Conservation (phyloP, 257 asterid species). For the Henckelia pumila region DNA sequence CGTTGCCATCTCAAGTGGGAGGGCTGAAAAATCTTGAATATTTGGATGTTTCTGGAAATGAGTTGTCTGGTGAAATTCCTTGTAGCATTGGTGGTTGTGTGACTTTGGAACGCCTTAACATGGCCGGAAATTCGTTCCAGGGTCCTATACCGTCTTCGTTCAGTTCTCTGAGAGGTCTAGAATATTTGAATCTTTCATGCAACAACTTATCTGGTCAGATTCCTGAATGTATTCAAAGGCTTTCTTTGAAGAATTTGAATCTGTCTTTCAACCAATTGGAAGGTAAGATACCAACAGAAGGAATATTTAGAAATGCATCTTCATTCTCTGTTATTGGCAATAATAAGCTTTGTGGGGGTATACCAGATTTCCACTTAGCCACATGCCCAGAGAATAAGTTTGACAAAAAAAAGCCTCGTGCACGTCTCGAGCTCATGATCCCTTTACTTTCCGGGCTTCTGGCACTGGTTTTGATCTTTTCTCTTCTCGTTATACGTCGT, state of each 20-base stretch:
- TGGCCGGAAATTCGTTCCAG: slow-evolving; percentile 19
- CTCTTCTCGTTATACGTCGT: slow-evolving; percentile 13
- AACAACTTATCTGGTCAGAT: slow-evolving; percentile 24
- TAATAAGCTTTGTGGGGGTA: slow-evolving; percentile 29
- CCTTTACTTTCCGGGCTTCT: slow-evolving; percentile 28
- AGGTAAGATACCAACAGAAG: slow-evolving; percentile 26
- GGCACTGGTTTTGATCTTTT: slow-evolving; percentile 19
- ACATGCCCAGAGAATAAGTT: slow-evolving; percentile 15
- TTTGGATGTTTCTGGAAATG: slow-evolving; percentile 19
- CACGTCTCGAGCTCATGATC: slow-evolving; percentile 25
- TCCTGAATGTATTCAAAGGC: slow-evolving; percentile 11
- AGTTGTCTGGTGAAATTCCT: slow-evolving; percentile 23
- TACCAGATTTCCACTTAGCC: slow-evolving; percentile 13
- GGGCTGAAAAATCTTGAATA: slow-evolving; percentile 7
- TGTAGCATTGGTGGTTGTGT: slow-evolving; percentile 20
- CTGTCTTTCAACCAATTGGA: slow-evolving; percentile 25
- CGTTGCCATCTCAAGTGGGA: slow-evolving; percentile 25
- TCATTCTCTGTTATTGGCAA: slow-evolving; percentile 22
- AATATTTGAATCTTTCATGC: slow-evolving; percentile 27
- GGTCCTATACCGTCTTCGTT: slow-evolving; percentile 23
- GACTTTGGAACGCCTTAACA: slow-evolving; percentile 19
- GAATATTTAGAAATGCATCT: slow-evolving; percentile 22
- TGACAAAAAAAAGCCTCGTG: slow-evolving; percentile 1
- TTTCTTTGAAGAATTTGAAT: slow-evolving; percentile 21
- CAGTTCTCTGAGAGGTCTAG: slow-evolving; percentile 17